Percentiles rank a stretch among this genome's conserved stretches.
Evolutionary conservation across 1,284 basidiomycete species (phyloP).

Genomic region (Malassezia cuniculi): DNA sequence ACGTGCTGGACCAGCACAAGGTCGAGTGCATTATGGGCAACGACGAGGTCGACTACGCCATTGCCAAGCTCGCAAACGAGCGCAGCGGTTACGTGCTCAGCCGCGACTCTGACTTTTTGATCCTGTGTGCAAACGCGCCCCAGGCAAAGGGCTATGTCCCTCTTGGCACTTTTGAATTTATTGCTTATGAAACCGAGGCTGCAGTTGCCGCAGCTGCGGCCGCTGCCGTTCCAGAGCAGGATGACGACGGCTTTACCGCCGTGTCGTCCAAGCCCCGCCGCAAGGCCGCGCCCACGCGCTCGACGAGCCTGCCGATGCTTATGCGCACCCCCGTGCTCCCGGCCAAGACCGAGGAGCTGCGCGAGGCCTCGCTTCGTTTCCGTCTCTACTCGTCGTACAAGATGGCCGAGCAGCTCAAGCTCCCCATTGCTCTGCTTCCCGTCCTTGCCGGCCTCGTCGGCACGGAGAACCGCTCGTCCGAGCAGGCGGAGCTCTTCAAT

Average conservation of each 20-base stretch:
- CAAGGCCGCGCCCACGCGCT: slow-evolving; percentile 9
- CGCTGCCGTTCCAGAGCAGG: slow-evolving; percentile 7
- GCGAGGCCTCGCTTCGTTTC: slow-evolving; percentile 7
- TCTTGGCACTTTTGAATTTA: slow-evolving; percentile 6
- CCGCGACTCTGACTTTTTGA: slow-evolving; percentile 16
- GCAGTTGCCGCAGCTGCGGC: neutral
- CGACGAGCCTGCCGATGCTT: slow-evolving; percentile 10
- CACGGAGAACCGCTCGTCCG: slow-evolving; percentile 9
- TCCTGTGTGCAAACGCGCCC: slow-evolving; percentile 11
- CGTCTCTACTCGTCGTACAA: slow-evolving; percentile 11
- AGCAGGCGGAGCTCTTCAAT: slow-evolving; percentile 9
- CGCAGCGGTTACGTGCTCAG: slow-evolving; percentile 13
- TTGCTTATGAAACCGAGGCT: slow-evolving; percentile 1
- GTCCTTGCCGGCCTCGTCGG: slow-evolving; percentile 11
- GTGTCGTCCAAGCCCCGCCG: slow-evolving; percentile 7
- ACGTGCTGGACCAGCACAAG: slow-evolving; percentile 1
- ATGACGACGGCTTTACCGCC: slow-evolving; percentile 10
- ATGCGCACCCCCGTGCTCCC: slow-evolving; percentile 11
- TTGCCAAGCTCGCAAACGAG: slow-evolving; percentile 14
- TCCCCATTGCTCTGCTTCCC: slow-evolving; percentile 10
- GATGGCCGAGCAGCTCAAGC: slow-evolving; percentile 9
- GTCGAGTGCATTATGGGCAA: slow-evolving; percentile 12
- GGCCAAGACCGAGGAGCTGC: slow-evolving; percentile 1
- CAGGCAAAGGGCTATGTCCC: slow-evolving; percentile 12
- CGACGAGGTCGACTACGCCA: slow-evolving; percentile 10